These are phyloP conservation scores for Mrakia frigida DNA, from an alignment of 768 basidiomycete genomes.

Conservation along the genomic window DNA sequence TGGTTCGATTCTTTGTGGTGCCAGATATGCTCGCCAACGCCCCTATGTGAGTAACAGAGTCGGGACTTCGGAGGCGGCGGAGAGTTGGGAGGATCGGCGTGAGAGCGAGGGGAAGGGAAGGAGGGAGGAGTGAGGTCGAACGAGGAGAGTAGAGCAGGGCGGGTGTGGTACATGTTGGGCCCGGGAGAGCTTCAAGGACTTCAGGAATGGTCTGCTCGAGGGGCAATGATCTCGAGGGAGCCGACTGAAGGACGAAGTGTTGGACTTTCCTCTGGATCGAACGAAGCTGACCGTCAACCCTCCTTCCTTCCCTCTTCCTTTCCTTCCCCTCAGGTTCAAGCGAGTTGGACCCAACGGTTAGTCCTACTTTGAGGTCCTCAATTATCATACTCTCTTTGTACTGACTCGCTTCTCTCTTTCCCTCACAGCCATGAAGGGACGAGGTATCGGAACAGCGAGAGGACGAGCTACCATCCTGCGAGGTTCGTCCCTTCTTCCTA, in stretches of 20 bases:
- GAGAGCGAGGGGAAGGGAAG: neutral
- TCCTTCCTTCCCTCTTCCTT: neutral
- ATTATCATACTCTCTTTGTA: neutral
- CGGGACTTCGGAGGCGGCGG: neutral
- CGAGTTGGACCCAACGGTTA: conserved; percentile 78
- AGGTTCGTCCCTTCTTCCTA: conserved; percentile 16
- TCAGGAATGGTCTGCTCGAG: too few relatives aligned
- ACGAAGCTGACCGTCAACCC: conserved; percentile 9
- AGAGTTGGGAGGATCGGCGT: neutral
- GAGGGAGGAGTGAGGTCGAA: neutral
- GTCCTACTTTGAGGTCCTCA: neutral
- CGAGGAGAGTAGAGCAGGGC: too few relatives aligned
- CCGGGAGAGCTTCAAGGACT: too few relatives aligned
- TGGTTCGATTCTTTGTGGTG: conserved; percentile 92
- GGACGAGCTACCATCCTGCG: conserved; percentile 98
- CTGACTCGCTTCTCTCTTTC: neutral
- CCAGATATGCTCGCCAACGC: conserved; percentile 99
- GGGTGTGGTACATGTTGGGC: too few relatives aligned
- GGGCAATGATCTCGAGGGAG: too few relatives aligned
- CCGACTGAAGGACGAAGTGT: neutral
- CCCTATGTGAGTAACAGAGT: conserved; percentile 68
- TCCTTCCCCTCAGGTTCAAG: conserved; percentile 71
- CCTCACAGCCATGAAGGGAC: conserved; percentile 70
- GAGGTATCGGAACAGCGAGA: conserved; percentile 98
- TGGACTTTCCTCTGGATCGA: neutral